Evolutionary conservation across 768 basidiomycete species (phyloP), one percentile per base, ranked within the genome.

Genomic region (Trametes gibbosa): DNA sequence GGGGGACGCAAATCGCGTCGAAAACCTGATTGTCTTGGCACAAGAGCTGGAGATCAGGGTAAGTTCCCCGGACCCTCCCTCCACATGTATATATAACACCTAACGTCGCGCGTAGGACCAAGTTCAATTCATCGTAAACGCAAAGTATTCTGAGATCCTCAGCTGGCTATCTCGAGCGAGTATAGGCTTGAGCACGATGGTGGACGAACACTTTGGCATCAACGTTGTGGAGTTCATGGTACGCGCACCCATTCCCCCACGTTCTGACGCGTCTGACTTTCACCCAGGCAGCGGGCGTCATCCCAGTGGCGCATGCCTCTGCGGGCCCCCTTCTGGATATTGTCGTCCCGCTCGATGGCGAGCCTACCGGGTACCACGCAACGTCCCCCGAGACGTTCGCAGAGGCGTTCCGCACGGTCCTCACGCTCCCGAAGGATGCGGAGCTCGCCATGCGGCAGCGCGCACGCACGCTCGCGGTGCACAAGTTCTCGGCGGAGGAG

Each of bases 201-300:
- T 94, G 0, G 95, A 98, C 68, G 96, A 99, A 72, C 96, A 99
- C 70, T 99, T 98, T 62, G 96, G 97, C 2, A 98, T 99, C 71
- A 97, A 95, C 65, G 81, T 99, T 37, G 96, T 99, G 8, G 96
- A 99, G 71, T 96, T 91, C 66, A 96, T 98, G 95, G 95, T 91
- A 49, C 63, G 82, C 19, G 21, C 56, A 10, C 46, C 60, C 25
- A 50, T 55, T 45, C 25, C 24, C n/a, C 47, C 29, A 8, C 19
- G 8, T 24, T 23, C 24, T 45, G 43, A 8, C 41, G 17, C 27
- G 24, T 27, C 21, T 27, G 10, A 27, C 24, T 13, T 1, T 25
- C 48, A 12, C 21, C 27, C 49, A 98, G 95, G 95, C 94, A 10
- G 94, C 97, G 3, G 96, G 96, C 0, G 83, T 95, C 16, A 91